Conservation (phyloP, 805 yeast species). For the Cyberlindnera xylosilytica region DNA sequence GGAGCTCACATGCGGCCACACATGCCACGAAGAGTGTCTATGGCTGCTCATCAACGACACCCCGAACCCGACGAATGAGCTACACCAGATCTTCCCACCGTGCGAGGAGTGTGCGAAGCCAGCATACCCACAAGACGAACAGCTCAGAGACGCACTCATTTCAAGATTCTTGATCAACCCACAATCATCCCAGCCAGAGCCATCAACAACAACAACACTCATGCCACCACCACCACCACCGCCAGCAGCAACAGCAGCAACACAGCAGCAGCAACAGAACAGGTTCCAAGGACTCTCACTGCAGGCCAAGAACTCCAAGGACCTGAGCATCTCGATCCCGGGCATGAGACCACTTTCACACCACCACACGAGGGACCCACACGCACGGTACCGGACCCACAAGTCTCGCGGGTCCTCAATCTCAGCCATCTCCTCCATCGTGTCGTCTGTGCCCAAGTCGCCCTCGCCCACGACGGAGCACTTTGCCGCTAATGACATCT, state of each 20-base stretch:
- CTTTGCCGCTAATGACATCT: slow-evolving; percentile 6
- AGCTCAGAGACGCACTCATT: slow-evolving; percentile 17
- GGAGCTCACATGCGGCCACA: slow-evolving; percentile 41
- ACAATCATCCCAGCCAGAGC: slow-evolving; percentile 3
- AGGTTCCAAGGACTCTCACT: slow-evolving; percentile 20
- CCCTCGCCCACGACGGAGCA: slow-evolving; percentile 21
- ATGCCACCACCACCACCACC: background rate
- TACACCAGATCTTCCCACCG: slow-evolving; percentile 22
- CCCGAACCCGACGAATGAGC: slow-evolving; percentile 3
- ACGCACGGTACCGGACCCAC: slow-evolving; percentile 9
- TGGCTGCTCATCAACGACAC: slow-evolving; percentile 21
- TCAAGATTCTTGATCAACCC: slow-evolving; percentile 17
- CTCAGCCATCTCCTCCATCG: slow-evolving; percentile 28
- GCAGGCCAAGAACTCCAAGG: slow-evolving; percentile 25
- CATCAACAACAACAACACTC: too few relatives aligned
- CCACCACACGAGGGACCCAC: background rate
- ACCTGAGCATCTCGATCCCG: slow-evolving; percentile 25
- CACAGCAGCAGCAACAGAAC: too few relatives aligned
- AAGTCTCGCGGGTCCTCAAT: slow-evolving; percentile 29
- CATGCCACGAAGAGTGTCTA: slow-evolving; percentile 45
- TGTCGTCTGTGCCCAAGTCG: slow-evolving; percentile 27
- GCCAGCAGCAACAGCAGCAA: too few relatives aligned
- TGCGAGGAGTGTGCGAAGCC: slow-evolving; percentile 21
- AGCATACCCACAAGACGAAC: slow-evolving; percentile 24
- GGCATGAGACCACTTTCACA: background rate